A percentile compares a stretch with the other conserved stretches of the same genome.
These are phyloP conservation scores for Trichoderma hamatum DNA, from an alignment of 2,329 filamentous ascomycete species.

Conservation along the genomic window DNA sequence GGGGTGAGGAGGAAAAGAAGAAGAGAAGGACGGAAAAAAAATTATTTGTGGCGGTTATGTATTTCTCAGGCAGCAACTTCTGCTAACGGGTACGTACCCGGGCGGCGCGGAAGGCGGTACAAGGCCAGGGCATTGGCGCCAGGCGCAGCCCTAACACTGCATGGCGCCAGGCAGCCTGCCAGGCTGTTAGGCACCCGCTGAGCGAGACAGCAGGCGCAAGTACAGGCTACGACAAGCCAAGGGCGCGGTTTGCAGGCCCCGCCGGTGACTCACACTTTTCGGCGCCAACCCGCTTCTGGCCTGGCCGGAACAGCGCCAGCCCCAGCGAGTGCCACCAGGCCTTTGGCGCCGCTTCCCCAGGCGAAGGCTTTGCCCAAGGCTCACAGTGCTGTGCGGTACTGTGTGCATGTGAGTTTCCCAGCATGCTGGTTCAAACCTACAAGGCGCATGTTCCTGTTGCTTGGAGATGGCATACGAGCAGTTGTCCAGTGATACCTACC, in stretches of 20 bases:
- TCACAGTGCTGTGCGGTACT: not conserved
- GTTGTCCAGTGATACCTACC: not conserved
- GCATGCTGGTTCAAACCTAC: not conserved
- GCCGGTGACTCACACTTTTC: constrained; percentile 43
- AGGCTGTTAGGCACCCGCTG: constrained; percentile 24
- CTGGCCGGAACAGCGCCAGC: constrained; percentile 33
- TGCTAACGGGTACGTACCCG: constrained; percentile 25
- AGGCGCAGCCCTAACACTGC: constrained; percentile 20
- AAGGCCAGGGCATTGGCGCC: constrained; percentile 3
- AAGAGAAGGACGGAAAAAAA: constrained; percentile 28
- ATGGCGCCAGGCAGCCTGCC: not conserved
- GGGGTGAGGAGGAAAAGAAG: constrained; percentile 42
- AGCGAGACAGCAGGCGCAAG: not conserved
- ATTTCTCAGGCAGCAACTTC: constrained; percentile 52
- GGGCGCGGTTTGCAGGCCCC: constrained; percentile 36
- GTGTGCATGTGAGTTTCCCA: not conserved
- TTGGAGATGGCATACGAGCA: not conserved
- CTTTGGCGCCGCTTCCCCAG: constrained; percentile 21
- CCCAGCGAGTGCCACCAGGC: constrained; percentile 25
- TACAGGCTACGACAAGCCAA: constrained; percentile 23
- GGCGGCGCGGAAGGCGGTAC: constrained; percentile 28
- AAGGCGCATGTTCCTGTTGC: not conserved
- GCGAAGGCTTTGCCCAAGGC: not conserved
- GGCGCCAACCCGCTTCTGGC: constrained; percentile 36
- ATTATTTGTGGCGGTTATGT: constrained; percentile 43